Conservation (phyloP, 805 yeast genomes). For the Ogataea sp. region DNA sequence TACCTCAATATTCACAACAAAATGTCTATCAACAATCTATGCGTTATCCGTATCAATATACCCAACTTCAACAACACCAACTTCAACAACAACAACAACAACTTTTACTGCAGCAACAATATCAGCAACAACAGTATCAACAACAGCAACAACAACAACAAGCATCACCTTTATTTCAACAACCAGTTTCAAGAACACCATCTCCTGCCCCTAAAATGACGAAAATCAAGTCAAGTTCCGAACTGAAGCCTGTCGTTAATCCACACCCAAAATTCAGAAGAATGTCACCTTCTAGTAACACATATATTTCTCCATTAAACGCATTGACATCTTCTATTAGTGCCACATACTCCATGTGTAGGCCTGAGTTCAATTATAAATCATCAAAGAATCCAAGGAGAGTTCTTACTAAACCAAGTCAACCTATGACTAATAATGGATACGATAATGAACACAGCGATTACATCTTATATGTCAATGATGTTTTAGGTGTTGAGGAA, state of each 20-base stretch:
- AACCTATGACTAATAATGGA: conserved; percentile 75
- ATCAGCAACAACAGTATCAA: conserved; percentile 10
- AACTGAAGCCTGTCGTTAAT: conserved; percentile 53
- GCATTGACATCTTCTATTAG: conserved; percentile 75
- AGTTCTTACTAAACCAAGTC: conserved; percentile 87
- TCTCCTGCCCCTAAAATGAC: conserved; percentile 38
- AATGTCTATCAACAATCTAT: neutral
- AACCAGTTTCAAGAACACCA: neutral
- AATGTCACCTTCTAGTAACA: conserved; percentile 49
- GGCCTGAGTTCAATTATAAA: conserved; percentile 76
- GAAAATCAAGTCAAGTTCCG: conserved; percentile 34
- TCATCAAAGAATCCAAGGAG: conserved; percentile 83
- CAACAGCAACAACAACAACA: conserved; percentile 5
- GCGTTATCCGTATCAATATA: neutral
- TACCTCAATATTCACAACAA: neutral
- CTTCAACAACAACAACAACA: conserved; percentile 10
- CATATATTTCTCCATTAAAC: conserved; percentile 66
- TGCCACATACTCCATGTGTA: conserved; percentile 77
- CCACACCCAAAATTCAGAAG: conserved; percentile 63
- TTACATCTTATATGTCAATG: conserved; percentile 90
- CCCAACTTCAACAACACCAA: neutral
- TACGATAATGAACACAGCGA: conserved; percentile 83
- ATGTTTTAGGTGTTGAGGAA: conserved; percentile 79
- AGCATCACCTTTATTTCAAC: neutral
- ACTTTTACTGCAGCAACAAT: conserved; percentile 9